Evolutionary conservation across 2,329 filamentous ascomycete genomes (phyloP), one percentile per base, ranked within the genome.

Genomic region (Fusarium sp.): DNA sequence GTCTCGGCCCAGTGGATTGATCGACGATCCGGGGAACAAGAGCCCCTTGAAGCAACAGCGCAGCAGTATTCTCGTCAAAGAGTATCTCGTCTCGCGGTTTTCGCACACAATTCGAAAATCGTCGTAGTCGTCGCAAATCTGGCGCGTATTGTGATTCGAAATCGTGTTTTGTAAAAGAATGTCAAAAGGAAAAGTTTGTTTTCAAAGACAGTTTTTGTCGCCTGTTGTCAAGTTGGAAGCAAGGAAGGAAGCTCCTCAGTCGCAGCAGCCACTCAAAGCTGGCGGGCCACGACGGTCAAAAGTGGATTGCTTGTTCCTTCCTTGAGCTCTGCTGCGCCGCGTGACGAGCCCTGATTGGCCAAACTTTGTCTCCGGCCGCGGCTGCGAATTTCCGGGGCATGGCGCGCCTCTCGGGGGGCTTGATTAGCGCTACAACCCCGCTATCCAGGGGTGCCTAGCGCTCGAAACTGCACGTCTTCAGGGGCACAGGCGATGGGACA

Each of bases 391-490:
- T 63, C 71, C 71, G 71, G 71, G 71, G 71, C 54, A 36, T 73
- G 35, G 40, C 16, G 50, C 40, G 31, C 33, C 22, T 31, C 25
- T 58, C 38, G 45, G 65, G 50, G 68, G 54, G 61, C 27, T 50
- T 52, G 33, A n/a, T 75, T 74, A 74, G 72, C 65, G 72, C 56
- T 74, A 22, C 25, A n/a, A 70, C 62, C 69, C 72, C 62, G 62
- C 65, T 67, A 36, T 73, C 71, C 72, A 74, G 69, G 72, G 72
- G 72, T 62, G 65, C 58, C 22, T 74, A 74, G 71, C 58, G 68
- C 58, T 47, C 38, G 50, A 63, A 57, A 63, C 58, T 63, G 59
- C 61, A 62, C 35, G 11, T 56, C 59, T 72, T 73, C 68, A 73
- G 72, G 71, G 72, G 65, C 52, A 54, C 18, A 33, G 27, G 18